Percentiles rank a stretch among this genome's conserved stretches.
phyloP scores from a whole-genome alignment of 805 yeast species.

The Kuraishia cidri region DNA sequence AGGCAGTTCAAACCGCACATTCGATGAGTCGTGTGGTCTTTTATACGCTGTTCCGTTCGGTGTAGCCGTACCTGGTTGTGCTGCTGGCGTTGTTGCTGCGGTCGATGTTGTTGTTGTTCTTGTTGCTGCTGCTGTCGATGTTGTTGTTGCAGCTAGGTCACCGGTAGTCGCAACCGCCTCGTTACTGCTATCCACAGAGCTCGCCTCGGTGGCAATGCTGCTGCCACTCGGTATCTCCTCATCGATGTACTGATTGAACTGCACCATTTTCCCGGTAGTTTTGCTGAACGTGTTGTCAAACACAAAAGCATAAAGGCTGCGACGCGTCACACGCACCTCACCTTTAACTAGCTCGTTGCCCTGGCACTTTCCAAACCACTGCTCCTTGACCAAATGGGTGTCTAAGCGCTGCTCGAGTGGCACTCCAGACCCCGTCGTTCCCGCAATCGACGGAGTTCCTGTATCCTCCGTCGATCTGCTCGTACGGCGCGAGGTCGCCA shows the following conservation, averaged over 20 bases:
- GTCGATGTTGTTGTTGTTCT: background rate
- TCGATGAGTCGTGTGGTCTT: constrained; percentile 4
- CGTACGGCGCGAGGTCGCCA: background rate
- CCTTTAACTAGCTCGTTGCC: constrained; percentile 62
- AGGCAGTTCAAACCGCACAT: constrained; percentile 15
- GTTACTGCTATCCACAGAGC: background rate
- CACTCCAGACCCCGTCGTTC: background rate
- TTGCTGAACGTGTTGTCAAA: constrained; percentile 90
- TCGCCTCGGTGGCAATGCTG: background rate
- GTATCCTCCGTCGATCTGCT: background rate
- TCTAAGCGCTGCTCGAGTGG: constrained; percentile 48
- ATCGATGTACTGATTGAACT: constrained; percentile 45
- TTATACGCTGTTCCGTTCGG: background rate
- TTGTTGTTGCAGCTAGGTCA: background rate
- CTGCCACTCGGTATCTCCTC: constrained; percentile 9
- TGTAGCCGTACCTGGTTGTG: background rate
- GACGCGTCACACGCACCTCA: constrained; percentile 42
- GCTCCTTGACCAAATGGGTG: constrained; percentile 39
- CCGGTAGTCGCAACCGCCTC: background rate
- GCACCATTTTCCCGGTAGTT: constrained; percentile 71
- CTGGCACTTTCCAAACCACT: constrained; percentile 46
- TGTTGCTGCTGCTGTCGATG: background rate
- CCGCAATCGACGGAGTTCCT: background rate
- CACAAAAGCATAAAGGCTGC: constrained; percentile 78
- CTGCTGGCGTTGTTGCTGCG: background rate